Evolutionary conservation across 176 grass and related monocot genomes (phyloP).

Genomic region (Phoenix roebelenii): DNA sequence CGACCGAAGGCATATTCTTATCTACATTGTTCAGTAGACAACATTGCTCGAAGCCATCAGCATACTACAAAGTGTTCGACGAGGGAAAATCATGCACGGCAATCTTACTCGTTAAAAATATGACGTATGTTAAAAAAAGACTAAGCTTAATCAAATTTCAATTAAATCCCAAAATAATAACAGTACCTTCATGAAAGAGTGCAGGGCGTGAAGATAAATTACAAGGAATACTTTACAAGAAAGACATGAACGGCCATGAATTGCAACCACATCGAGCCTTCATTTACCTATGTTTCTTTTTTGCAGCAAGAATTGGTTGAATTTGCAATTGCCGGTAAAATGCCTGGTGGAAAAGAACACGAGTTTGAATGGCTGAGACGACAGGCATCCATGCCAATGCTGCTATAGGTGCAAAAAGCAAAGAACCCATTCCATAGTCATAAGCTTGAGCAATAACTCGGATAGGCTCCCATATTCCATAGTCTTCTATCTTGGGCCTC

Average conservation of each 20-base stretch:
- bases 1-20: too few relatives aligned
- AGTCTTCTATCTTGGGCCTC: constrained; percentile 66
- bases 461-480: constrained; percentile 73
- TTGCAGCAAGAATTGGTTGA: constrained; percentile 65
- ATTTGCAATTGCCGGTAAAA: constrained; percentile 71
- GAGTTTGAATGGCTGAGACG: constrained; percentile 83
- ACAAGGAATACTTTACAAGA: too few relatives aligned
- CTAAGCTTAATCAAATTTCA: too few relatives aligned
- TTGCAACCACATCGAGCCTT: constrained; percentile 7
- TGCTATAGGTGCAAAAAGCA: constrained; percentile 73
- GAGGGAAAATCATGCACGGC: too few relatives aligned
- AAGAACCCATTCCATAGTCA: constrained; percentile 72
- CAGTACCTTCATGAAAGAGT: too few relatives aligned
- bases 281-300: constrained; percentile 59
- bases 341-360: constrained; percentile 92
- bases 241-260: background rate
- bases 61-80: too few relatives aligned
- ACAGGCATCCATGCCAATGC: constrained; percentile 83
- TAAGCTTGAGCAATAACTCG: constrained; percentile 84
- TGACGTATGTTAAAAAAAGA: too few relatives aligned
- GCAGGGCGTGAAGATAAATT: too few relatives aligned
- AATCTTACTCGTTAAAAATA: too few relatives aligned
- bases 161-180: too few relatives aligned
- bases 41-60: too few relatives aligned
- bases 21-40: too few relatives aligned